Evolutionary conservation across 106 monocot species (phyloP), one percentile per base, ranked within the genome.

Genomic region (Platanthera zijinensis): DNA sequence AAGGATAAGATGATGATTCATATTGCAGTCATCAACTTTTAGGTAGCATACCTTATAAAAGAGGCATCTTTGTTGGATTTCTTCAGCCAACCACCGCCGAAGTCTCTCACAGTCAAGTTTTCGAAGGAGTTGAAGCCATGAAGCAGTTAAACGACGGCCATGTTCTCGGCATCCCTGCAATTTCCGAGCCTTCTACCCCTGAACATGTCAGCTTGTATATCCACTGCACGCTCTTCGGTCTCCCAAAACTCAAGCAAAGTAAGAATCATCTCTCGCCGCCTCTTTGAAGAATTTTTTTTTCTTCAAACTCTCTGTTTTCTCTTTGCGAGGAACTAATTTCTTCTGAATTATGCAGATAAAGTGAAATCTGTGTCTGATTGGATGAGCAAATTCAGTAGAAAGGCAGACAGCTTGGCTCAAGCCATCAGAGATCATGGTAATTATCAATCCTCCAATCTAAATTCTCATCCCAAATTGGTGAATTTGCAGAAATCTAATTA

Each of bases 361-460:
- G 76, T 76, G 61, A 62, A 71, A 13, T 84, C 61, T 10, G 11
- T 79, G 51, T n/a, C 76, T 50, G 32, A 64, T 14, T 72, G 79
- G 84, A 71, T 84, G 79, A 76, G 71, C 70, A 84, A 76, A 59
- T 53, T 84, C 66, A 71, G 71, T 59, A 75, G 71, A 19, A 84
- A 52, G 57, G 75, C 75, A 8, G 79, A 83, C 59, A 79, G 30
- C 19, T 57, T 74, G 2, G 83, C 79, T 32, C 83, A 80, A 62
- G 84, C 75, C 25, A 71, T 84, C 54, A 51, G 72, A 71, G 76
- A 80, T 22, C 84, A 84, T 62, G 71, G 84, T 84, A 76, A 39
- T 39, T 39, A 39, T 39, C 39, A 39, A 39, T 39, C 39, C 39
- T 39, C 39, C 39, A 39, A 39, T 39, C 39, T 39, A 39, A 39